phyloP scores from a whole-genome alignment of 2,329 filamentous ascomycete genomes.

The Aspergillus neotritici region DNA sequence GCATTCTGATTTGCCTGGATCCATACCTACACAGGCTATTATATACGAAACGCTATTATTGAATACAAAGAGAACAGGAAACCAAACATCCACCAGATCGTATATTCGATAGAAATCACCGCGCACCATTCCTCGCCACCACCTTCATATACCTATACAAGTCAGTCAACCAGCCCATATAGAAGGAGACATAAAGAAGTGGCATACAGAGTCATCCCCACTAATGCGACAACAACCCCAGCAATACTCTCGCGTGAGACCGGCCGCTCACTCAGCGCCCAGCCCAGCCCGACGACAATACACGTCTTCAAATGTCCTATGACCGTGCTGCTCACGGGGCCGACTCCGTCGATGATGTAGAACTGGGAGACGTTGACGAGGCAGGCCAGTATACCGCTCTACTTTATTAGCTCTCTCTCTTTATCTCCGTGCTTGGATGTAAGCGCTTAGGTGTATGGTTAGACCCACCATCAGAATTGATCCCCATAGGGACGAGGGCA shows the following conservation, averaged over 20 bases:
- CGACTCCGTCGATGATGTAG: conserved; percentile 33
- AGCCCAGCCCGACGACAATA: conserved; percentile 59
- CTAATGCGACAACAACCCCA: conserved; percentile 15
- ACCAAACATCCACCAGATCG: too few relatives aligned
- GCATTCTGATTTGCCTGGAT: too few relatives aligned
- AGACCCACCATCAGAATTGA: conserved; percentile 12
- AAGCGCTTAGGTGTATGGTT: not conserved
- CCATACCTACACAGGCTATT: too few relatives aligned
- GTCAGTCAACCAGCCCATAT: not conserved
- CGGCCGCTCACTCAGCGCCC: conserved; percentile 31
- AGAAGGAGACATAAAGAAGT: not conserved
- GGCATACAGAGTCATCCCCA: conserved; percentile 19
- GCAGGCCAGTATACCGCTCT: conserved; percentile 19
- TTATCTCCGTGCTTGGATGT: too few relatives aligned
- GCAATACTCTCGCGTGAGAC: conserved; percentile 12
- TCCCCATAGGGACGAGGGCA: conserved; percentile 15
- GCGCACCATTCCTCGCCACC: too few relatives aligned
- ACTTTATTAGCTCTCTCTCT: not conserved
- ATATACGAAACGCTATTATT: too few relatives aligned
- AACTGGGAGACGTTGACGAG: conserved; percentile 20
- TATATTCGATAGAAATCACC: too few relatives aligned
- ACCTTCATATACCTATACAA: conserved; percentile 13
- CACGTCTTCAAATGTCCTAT: conserved; percentile 63
- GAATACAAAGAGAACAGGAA: too few relatives aligned
- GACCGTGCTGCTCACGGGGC: conserved; percentile 60